Evolutionary conservation across 305 asterid genomes (phyloP).

Genomic region (Fraxinus greggii): DNA sequence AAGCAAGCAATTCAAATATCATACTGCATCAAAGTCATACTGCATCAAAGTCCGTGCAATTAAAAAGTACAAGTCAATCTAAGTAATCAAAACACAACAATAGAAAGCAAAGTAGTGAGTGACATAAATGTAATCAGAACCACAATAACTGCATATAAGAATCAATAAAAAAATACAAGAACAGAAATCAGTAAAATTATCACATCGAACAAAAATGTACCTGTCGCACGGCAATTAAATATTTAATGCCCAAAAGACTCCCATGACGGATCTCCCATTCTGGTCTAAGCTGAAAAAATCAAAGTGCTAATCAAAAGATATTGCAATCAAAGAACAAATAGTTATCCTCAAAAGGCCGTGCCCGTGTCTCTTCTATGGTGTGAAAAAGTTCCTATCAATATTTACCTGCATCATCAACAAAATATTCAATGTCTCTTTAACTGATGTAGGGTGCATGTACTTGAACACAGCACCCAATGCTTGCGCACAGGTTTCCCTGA

Average conservation of each 20-base stretch:
- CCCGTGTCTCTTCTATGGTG: neutral
- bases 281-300: constrained; percentile 90
- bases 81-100: neutral
- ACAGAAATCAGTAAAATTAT: neutral
- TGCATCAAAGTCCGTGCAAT: neutral
- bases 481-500: constrained; percentile 98
- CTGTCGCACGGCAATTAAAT: constrained; percentile 95
- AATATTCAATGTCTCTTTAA: constrained; percentile 68
- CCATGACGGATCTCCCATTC: constrained; percentile 99
- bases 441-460: constrained; percentile 86
- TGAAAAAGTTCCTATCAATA: constrained; percentile 26
- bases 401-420: constrained; percentile 97
- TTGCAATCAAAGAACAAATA: constrained; percentile 19
- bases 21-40: neutral
- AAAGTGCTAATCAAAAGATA: constrained; percentile 50
- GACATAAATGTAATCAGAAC: constrained; percentile 11
- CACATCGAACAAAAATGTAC: constrained; percentile 35
- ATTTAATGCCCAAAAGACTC: constrained; percentile 94
- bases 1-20: constrained; percentile 10
- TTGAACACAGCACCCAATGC: constrained; percentile 96
- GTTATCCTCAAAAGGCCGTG: neutral
- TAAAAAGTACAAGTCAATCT: neutral
- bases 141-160: constrained; percentile 14
- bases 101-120: neutral
- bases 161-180: constrained; percentile 10